Evolutionary conservation across 805 yeast genomes (phyloP).

Genomic region (Cyberlindnera maritima): DNA sequence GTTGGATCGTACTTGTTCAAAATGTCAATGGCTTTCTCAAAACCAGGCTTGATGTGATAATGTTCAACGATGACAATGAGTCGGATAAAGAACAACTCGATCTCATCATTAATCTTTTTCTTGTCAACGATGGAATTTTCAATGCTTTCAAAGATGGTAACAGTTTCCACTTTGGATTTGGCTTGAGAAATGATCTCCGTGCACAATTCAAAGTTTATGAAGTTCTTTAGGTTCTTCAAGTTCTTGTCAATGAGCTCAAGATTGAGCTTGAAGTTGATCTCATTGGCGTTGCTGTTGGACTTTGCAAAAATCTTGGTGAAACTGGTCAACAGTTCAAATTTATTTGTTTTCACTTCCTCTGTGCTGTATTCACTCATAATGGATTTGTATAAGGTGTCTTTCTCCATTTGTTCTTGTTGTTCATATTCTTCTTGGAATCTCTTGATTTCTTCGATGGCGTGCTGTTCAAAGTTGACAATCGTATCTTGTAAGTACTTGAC

Average conservation of each 20-base stretch:
- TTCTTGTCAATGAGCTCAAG: constrained; percentile 74
- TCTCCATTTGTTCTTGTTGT: constrained; percentile 35
- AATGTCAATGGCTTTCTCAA: constrained; percentile 72
- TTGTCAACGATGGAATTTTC: constrained; percentile 29
- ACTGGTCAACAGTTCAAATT: constrained; percentile 58
- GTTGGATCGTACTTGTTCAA: constrained; percentile 70
- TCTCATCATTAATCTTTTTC: constrained; percentile 32
- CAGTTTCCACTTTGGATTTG: constrained; percentile 57
- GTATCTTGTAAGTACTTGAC: constrained; percentile 33
- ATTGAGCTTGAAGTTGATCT: constrained; percentile 69
- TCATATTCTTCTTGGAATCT: constrained; percentile 26
- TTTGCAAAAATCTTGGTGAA: constrained; percentile 59
- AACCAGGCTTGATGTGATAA: constrained; percentile 82
- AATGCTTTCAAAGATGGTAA: constrained; percentile 39
- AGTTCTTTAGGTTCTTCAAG: constrained; percentile 69
- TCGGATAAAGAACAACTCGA: constrained; percentile 66
- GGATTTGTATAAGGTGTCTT: constrained; percentile 42
- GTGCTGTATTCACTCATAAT: constrained; percentile 37
- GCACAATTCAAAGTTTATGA: constrained; percentile 79
- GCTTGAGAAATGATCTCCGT: constrained; percentile 69
- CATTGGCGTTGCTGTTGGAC: constrained; percentile 33
- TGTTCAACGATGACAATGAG: constrained; percentile 61
- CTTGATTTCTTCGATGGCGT: constrained; percentile 26
- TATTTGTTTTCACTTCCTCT: constrained; percentile 32
- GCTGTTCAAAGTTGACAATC: constrained; percentile 29